Evolutionary conservation across 1,139 yeast species (phyloP).

Genomic region (Taphrina communis): DNA sequence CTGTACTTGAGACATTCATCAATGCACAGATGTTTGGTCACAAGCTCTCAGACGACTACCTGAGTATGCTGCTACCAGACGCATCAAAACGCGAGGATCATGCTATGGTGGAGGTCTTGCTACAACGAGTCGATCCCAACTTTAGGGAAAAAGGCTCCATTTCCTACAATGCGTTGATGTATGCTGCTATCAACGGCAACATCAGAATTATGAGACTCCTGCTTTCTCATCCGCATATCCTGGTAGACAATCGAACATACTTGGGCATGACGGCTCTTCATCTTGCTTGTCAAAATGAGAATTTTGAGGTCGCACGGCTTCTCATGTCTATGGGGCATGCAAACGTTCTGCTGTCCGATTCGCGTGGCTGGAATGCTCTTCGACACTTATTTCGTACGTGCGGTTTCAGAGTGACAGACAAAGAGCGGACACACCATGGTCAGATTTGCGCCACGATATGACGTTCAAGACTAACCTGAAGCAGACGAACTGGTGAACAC

Average conservation of each 20-base stretch:
- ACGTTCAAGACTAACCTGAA: not conserved
- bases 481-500: constrained; percentile 1
- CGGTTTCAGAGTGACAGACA: not conserved
- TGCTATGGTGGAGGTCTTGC: not conserved
- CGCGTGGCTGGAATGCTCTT: constrained; percentile 27
- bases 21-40: not conserved
- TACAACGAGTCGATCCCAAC: constrained; percentile 10
- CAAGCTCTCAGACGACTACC: not conserved
- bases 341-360: not conserved
- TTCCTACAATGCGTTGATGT: constrained; percentile 16
- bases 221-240: constrained; percentile 16
- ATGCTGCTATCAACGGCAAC: constrained; percentile 17
- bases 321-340: constrained; percentile 27
- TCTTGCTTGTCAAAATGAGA: constrained; percentile 12
- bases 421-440: not conserved
- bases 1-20: constrained; percentile 7
- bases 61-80: constrained; percentile 13
- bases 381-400: constrained; percentile 20
- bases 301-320: constrained; percentile 16
- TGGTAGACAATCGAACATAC: not conserved
- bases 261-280: constrained; percentile 20
- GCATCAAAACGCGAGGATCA: constrained; percentile 18
- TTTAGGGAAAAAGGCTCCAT: constrained; percentile 4
- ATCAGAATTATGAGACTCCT: constrained; percentile 2
- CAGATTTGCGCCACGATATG: not conserved